Conservation (phyloP, 2,329 filamentous ascomycete genomes). For the Mycosphaerelloides madeirae region DNA sequence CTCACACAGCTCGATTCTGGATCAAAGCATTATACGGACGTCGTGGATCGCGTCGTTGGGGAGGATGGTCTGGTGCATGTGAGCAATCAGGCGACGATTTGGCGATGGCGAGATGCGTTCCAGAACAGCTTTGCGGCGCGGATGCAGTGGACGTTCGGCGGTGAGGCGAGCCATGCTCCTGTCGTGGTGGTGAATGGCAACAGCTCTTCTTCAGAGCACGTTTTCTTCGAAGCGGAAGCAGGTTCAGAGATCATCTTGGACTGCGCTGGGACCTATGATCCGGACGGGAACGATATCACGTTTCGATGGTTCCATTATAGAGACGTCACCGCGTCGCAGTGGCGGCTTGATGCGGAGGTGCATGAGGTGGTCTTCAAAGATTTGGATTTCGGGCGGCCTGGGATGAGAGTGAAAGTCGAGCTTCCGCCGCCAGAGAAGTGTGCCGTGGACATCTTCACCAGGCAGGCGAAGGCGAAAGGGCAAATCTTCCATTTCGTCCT, state of each 20-base stretch:
- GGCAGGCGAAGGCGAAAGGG: too few species aligned
- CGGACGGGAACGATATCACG: too few species aligned
- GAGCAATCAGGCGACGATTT: slow-evolving; percentile 43
- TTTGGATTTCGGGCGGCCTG: too few species aligned
- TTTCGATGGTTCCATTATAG: too few species aligned
- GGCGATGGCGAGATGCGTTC: slow-evolving; percentile 40
- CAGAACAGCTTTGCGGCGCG: slow-evolving; percentile 43
- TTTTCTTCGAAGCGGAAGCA: slow-evolving; percentile 4
- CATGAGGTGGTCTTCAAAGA: too few species aligned
- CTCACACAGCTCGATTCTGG: slow-evolving; percentile 30
- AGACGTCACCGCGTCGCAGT: too few species aligned
- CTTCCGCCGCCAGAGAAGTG: too few species aligned
- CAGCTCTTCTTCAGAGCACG: background rate
- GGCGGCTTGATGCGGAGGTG: too few species aligned
- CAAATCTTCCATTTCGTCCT: too few species aligned
- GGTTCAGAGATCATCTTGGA: background rate
- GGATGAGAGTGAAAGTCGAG: too few species aligned
- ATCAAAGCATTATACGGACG: slow-evolving; percentile 30
- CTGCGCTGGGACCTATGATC: too few species aligned
- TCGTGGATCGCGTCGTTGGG: slow-evolving; percentile 26
- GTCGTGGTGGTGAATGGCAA: slow-evolving; percentile 2
- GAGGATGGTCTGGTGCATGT: slow-evolving; percentile 32
- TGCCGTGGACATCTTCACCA: too few species aligned
- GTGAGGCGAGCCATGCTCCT: slow-evolving; percentile 8
- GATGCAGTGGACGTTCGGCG: slow-evolving; percentile 36